A percentile compares a stretch with the other conserved stretches of the same genome.
These are phyloP conservation scores for Rhodotorula sphaerocarpa DNA, from an alignment of 768 basidiomycete genomes.

Conservation along the genomic window DNA sequence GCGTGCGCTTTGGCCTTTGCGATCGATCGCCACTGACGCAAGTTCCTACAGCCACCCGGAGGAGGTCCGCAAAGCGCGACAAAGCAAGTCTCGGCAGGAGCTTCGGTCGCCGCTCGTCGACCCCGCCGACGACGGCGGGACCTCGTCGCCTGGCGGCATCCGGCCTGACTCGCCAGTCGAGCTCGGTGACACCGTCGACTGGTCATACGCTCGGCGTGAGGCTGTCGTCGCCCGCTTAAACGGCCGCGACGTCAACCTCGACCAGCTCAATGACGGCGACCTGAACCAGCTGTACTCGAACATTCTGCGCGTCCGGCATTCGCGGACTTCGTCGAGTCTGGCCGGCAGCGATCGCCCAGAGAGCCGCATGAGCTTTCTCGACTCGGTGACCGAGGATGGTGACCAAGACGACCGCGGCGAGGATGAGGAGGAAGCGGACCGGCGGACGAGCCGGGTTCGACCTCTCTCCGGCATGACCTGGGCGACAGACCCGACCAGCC, in stretches of 20 bases:
- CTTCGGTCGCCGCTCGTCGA: constrained; percentile 46
- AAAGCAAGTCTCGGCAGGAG: constrained; percentile 49
- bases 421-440: neutral
- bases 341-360: constrained; percentile 67
- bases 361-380: constrained; percentile 48
- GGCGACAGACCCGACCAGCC: constrained; percentile 75
- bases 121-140: constrained; percentile 54
- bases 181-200: constrained; percentile 71
- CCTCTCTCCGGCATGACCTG: constrained; percentile 64
- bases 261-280: constrained; percentile 89
- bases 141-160: constrained; percentile 45
- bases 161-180: constrained; percentile 71
- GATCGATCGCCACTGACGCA: neutral
- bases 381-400: constrained; percentile 34
- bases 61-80: constrained; percentile 82
- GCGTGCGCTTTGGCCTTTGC: neutral
- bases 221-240: constrained; percentile 72
- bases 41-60: constrained; percentile 69
- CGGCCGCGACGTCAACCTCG: constrained; percentile 78
- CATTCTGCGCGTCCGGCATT: constrained; percentile 81
- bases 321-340: constrained; percentile 57
- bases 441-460: constrained; percentile 41
- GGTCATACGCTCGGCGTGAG: constrained; percentile 94
- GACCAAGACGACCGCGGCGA: constrained; percentile 34
- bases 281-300: constrained; percentile 65